These are phyloP conservation scores for Myriosclerotinia curreyana DNA, from an alignment of 2,329 filamentous ascomycete species.

Conservation along the genomic window DNA sequence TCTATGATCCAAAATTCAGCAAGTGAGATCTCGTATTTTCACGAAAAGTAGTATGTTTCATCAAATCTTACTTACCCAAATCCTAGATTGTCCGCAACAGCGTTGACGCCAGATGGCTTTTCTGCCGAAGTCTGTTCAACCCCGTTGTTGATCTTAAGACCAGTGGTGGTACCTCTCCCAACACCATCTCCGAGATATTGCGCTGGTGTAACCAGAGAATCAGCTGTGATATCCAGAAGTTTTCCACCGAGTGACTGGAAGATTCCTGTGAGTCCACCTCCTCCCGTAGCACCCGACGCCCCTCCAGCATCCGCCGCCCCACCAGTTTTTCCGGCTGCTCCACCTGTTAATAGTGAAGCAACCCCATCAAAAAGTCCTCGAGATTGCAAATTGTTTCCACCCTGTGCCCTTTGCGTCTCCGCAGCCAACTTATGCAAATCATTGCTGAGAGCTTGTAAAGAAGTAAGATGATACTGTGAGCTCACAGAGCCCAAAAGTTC, in stretches of 20 bases:
- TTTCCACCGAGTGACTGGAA: neutral
- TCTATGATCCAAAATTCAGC: neutral
- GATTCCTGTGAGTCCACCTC: constrained; percentile 5
- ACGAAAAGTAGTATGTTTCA: no score
- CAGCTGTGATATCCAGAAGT: constrained; percentile 4
- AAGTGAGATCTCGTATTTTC: neutral
- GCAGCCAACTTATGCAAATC: constrained; percentile 16
- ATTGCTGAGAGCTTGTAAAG: constrained; percentile 16
- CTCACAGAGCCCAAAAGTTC: constrained; percentile 15
- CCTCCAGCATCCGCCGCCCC: neutral
- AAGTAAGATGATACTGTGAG: constrained; percentile 8
- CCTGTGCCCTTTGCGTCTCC: constrained; percentile 4
- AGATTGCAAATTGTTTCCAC: neutral
- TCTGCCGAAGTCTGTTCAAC: constrained; percentile 15
- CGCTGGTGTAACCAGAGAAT: constrained; percentile 10
- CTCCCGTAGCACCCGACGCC: neutral
- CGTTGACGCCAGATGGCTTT: constrained; percentile 15
- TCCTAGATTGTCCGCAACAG: constrained; percentile 14
- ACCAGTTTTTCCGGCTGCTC: neutral
- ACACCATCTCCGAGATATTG: constrained; percentile 17
- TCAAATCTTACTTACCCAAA: constrained; percentile 10
- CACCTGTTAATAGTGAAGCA: constrained; percentile 1
- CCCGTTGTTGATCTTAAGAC: constrained; percentile 17
- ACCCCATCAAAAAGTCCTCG: constrained; percentile 7
- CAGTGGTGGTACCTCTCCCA: constrained; percentile 17